Conservation (phyloP, 2,329 filamentous ascomycete genomes). For the Fusarium sp. region DNA sequence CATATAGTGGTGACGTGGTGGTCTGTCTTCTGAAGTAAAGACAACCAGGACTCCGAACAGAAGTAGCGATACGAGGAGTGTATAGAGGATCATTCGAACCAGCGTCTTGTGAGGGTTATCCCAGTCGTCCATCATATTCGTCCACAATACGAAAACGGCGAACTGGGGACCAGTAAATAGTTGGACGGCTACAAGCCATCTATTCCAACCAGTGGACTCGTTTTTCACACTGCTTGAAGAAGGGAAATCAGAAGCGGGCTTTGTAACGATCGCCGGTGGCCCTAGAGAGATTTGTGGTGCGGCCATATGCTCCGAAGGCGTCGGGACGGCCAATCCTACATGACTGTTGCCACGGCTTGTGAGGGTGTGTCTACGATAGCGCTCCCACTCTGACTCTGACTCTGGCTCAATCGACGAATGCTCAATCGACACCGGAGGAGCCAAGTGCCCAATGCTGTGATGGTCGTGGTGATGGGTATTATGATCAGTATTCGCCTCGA, state of each 20-base stretch:
- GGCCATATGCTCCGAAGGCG: conserved; percentile 38
- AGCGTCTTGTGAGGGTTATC: conserved; percentile 64
- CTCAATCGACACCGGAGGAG: conserved; percentile 53
- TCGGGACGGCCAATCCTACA: conserved; percentile 24
- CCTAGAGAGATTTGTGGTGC: conserved; percentile 36
- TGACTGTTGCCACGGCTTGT: conserved; percentile 42
- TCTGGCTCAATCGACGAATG: conserved; percentile 54
- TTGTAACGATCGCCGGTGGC: conserved; percentile 42
- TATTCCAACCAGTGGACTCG: conserved; percentile 77
- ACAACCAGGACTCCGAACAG: conserved; percentile 73
- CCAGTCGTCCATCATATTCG: conserved; percentile 69
- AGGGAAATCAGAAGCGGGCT: conserved; percentile 49
- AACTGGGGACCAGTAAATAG: conserved; percentile 89
- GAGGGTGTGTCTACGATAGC: conserved; percentile 63
- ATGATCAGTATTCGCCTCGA: conserved; percentile 47
- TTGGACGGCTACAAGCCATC: conserved; percentile 89
- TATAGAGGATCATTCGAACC: conserved; percentile 67
- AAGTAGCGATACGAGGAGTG: conserved; percentile 75
- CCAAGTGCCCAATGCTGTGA: conserved; percentile 49
- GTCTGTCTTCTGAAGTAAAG: conserved; percentile 73
- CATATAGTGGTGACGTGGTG: conserved; percentile 78
- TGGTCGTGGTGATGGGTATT: conserved; percentile 37
- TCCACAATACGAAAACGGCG: conserved; percentile 80
- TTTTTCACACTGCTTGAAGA: conserved; percentile 51
- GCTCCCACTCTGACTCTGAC: conserved; percentile 68